Base-by-base conservation (phyloP, 2,329 filamentous ascomycete species). In the Monosporascus cannonballus region DNA sequence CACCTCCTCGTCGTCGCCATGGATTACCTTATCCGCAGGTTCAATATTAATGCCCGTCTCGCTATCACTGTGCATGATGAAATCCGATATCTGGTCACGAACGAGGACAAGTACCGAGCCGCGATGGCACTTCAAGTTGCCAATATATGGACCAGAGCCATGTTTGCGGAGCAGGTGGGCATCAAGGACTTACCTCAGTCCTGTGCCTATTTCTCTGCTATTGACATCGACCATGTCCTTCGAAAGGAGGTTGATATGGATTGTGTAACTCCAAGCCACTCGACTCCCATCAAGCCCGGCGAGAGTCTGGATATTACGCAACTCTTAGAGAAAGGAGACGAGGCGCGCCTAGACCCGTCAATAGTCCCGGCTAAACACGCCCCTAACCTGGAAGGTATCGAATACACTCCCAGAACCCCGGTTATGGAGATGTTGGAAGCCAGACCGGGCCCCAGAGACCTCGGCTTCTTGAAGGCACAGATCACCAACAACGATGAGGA, bases 171-270 rank as follows among this genome's bases (percentile, higher is more conserved):
- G 70, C 94, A 99, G 71, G 89, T 96, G 64, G 94, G 94, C 54
- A 99, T 99, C 63, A 78, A 96, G 58, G 94, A 99, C 64, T 79
- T 99, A 9, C 94, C 95, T 0, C 94, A 97, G 65, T 85, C 88
- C 0, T 96, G 92, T 64, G 94, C 94, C 8, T 99, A 91, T 71
- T 99, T 99, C 72, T 95, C 89, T 1, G 93, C 94, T 3, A 84
- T 99, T 6, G 94, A 99, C 65, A 89, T 99, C 59, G 94, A 99
- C 65, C 86, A 90, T 62, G 92, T 99, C 3, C 77, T 99, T n/a
- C 83, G 94, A 49, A 99, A 99, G 68, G 94, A 99, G 70, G 95
- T 99, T 4, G 88, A 99, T 68, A 96, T 99, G 90, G 89, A 96
- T 65, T 99, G 94, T 67, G 73, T 97, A 44, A 99, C 94, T 0